phyloP scores from a whole-genome alignment of 2,329 filamentous ascomycete species.

The Alternaria sp. region DNA sequence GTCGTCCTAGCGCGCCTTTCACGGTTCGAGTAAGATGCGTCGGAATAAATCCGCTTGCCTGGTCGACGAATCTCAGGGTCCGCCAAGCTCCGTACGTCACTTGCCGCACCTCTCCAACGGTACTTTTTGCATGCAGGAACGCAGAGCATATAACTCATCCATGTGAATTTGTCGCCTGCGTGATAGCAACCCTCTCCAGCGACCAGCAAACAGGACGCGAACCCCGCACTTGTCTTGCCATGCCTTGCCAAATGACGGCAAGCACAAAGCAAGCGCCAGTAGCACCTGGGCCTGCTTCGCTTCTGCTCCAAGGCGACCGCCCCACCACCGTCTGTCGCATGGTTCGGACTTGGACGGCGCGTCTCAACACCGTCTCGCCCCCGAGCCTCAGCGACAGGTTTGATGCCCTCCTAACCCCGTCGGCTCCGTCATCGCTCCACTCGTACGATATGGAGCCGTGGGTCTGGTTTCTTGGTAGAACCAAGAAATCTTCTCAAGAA shows the following conservation, averaged over 20 bases:
- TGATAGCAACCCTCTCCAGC: not conserved
- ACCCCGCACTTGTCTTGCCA: not conserved
- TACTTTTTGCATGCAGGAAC: slow-evolving; percentile 15
- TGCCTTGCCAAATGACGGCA: slow-evolving; percentile 4
- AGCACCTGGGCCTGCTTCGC: slow-evolving; percentile 3
- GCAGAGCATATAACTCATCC: not conserved
- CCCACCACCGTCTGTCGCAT: slow-evolving; percentile 22
- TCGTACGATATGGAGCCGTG: slow-evolving; percentile 3
- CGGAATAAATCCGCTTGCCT: slow-evolving; percentile 21
- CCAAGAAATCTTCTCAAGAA: not conserved
- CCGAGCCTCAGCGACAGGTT: slow-evolving; percentile 8
- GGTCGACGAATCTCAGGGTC: slow-evolving; percentile 13
- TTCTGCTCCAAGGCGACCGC: slow-evolving; percentile 15
- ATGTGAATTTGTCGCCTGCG: not conserved
- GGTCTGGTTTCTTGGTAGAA: not conserved
- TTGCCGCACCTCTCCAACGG: not conserved
- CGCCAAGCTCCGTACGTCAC: slow-evolving; percentile 18
- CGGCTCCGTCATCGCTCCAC: slow-evolving; percentile 16
- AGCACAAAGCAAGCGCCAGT: slow-evolving; percentile 17
- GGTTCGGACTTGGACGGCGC: slow-evolving; percentile 11
- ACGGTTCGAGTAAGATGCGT: slow-evolving; percentile 9
- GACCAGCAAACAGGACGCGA: slow-evolving; percentile 1
- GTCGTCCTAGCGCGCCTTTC: slow-evolving; percentile 16
- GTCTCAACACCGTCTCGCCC: slow-evolving; percentile 20
- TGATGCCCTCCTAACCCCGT: slow-evolving; percentile 8